phyloP scores from a whole-genome alignment of 2,329 filamentous ascomycete genomes.

The Pseudogymnoascus sp. region DNA sequence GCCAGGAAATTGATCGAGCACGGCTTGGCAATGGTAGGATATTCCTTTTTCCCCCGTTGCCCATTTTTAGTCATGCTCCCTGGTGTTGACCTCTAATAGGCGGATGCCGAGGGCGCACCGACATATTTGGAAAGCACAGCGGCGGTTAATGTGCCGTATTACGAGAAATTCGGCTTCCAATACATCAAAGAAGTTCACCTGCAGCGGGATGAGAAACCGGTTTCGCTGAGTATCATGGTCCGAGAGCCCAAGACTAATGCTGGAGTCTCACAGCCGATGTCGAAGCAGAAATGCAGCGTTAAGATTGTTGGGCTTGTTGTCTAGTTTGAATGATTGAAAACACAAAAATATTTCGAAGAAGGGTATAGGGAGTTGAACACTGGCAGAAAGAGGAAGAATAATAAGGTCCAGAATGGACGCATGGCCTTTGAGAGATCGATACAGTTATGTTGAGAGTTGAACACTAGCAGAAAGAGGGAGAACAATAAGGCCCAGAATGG shows the following conservation, averaged over 20 bases:
- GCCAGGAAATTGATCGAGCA: slow-evolving; percentile 62
- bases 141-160: slow-evolving; percentile 58
- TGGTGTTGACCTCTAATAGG: slow-evolving; percentile 33
- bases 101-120: slow-evolving; percentile 57
- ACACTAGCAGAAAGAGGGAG: background rate
- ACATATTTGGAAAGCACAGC: slow-evolving; percentile 77
- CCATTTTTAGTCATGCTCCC: background rate
- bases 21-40: slow-evolving; percentile 52
- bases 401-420: background rate
- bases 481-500: background rate
- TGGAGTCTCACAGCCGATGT: slow-evolving; percentile 1
- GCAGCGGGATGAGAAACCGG: slow-evolving; percentile 46
- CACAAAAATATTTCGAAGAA: slow-evolving; percentile 4
- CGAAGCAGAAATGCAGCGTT: background rate
- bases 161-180: slow-evolving; percentile 67
- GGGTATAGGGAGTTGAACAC: background rate
- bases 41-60: background rate
- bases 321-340: slow-evolving; percentile 27
- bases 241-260: slow-evolving; percentile 47
- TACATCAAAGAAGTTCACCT: slow-evolving; percentile 54
- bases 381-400: background rate
- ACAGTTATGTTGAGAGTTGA: slow-evolving; percentile 30
- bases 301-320: slow-evolving; percentile 34
- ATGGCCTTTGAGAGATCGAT: slow-evolving; percentile 32
- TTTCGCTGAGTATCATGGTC: slow-evolving; percentile 73